Conservation (phyloP, 129 eudicot genomes). For the Centrapalus pauciflorus region DNA sequence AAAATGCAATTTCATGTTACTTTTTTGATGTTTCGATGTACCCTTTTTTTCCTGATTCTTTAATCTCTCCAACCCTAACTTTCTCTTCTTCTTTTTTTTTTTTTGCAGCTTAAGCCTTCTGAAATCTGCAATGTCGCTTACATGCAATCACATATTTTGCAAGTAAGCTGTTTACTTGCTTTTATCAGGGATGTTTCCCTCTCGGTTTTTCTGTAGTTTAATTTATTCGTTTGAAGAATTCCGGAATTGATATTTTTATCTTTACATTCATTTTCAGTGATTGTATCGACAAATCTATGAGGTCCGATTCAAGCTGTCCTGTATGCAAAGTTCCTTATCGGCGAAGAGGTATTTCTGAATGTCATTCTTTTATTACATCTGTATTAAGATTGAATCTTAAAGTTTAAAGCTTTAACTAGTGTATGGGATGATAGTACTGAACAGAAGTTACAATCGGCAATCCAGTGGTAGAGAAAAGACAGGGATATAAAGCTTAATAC, state of each 20-base stretch:
- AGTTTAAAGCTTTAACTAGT: neutral
- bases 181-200: neutral
- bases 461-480: neutral
- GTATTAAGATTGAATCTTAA: neutral
- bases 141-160: slow-evolving; percentile 98
- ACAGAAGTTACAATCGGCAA: neutral
- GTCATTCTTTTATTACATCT: neutral
- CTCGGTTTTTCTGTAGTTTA: neutral
- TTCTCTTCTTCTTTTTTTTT: neutral
- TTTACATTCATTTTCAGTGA: slow-evolving; percentile 35
- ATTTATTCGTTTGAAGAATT: neutral
- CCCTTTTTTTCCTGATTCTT: neutral
- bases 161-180: slow-evolving; percentile 38
- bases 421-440: neutral
- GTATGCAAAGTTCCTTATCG: slow-evolving; percentile 87
- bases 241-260: neutral
- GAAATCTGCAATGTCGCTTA: slow-evolving; percentile 71
- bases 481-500: neutral
- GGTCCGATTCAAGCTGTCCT: slow-evolving; percentile 68
- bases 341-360: slow-evolving; percentile 61
- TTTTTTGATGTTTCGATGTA: neutral
- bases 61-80: neutral
- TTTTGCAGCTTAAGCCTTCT: slow-evolving; percentile 78
- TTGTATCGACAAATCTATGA: slow-evolving; percentile 82
- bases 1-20: neutral